Conservation (phyloP, 441 rosid genomes). For the Bocquillonia castaneifolia region DNA sequence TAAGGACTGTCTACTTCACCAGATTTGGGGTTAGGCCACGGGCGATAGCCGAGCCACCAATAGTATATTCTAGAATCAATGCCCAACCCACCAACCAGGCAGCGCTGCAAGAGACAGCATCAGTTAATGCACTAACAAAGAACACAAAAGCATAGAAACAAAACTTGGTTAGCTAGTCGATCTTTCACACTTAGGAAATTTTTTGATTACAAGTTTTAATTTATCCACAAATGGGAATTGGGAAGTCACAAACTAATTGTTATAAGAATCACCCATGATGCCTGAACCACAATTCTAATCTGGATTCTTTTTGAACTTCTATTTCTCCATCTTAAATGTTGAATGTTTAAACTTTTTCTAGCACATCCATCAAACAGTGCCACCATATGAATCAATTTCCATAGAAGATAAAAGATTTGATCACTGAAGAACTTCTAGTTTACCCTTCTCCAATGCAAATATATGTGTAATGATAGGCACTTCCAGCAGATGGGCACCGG, state of each 20-base stretch:
- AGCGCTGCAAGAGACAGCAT: slow-evolving; percentile 39
- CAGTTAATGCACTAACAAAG: slow-evolving; percentile 3
- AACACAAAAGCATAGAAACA: neutral
- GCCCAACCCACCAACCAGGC: slow-evolving; percentile 99
- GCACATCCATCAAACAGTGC: neutral
- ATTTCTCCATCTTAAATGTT: neutral
- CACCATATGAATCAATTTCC: neutral
- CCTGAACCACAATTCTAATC: neutral
- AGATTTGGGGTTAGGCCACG: slow-evolving; percentile 95
- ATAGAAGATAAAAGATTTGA: neutral
- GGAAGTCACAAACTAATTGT: neutral
- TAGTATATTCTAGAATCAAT: slow-evolving; percentile 83
- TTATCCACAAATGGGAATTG: neutral
- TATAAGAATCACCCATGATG: neutral
- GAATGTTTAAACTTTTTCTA: neutral
- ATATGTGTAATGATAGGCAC: slow-evolving; percentile 94
- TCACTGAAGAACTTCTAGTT: neutral
- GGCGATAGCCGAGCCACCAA: slow-evolving; percentile 93
- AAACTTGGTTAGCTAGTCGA: neutral
- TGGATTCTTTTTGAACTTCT: neutral
- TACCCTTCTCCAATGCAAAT: slow-evolving; percentile 98
- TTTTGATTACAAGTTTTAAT: neutral
- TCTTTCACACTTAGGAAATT: neutral
- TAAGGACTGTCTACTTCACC: slow-evolving; percentile 36
- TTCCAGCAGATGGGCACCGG: slow-evolving; percentile 96